Percentiles rank a stretch among this genome's conserved stretches.
phyloP scores from a whole-genome alignment of 805 yeast species.

The Hanseniaspora occidentalis region DNA sequence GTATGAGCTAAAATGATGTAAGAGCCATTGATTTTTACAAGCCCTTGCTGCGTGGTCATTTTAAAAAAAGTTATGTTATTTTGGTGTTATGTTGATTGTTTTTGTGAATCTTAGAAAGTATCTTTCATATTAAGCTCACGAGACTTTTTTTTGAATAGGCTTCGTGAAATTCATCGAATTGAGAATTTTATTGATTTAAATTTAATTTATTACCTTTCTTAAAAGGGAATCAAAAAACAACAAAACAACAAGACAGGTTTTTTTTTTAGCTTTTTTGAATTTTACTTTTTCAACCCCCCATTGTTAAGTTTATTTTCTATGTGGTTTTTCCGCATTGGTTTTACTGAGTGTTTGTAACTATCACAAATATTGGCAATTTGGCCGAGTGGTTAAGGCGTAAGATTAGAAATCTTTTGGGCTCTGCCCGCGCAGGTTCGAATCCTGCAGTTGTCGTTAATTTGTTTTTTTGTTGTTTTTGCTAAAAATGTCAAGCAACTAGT shows the following conservation, averaged over 20 bases:
- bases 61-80: no score
- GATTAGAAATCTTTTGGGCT: conserved; percentile 46
- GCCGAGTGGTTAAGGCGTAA: conserved; percentile 56
- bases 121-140: no score
- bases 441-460: conserved; percentile 56
- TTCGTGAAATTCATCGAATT: no score
- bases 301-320: no score
- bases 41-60: no score
- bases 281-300: background rate
- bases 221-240: no score
- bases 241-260: no score
- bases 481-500: background rate
- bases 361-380: conserved; percentile 27
- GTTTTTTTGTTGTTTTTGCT: conserved; percentile 10
- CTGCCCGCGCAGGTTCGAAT: conserved; percentile 55
- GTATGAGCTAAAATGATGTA: conserved; percentile 42
- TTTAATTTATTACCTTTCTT: no score
- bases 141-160: no score
- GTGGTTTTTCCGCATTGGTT: background rate
- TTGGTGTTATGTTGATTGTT: no score
- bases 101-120: no score
- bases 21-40: background rate
- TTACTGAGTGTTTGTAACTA: background rate
- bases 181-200: no score
- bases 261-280: background rate